phyloP scores from a whole-genome alignment of 2,329 filamentous ascomycete genomes.

The Colletotrichum sp. region DNA sequence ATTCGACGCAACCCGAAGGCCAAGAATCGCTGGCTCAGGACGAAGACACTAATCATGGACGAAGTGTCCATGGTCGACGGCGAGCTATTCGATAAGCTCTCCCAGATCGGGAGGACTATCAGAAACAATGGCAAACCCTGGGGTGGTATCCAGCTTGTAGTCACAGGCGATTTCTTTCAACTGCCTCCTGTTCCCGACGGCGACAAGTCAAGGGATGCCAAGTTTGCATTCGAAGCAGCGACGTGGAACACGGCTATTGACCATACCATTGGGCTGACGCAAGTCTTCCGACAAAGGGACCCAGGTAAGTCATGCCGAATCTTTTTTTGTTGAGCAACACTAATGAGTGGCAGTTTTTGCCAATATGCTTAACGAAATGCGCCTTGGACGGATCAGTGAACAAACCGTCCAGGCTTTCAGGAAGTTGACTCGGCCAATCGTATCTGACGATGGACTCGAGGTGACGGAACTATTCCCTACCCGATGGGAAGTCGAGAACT shows the following conservation, averaged over 20 bases:
- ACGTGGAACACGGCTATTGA: constrained; percentile 94
- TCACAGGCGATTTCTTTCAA: constrained; percentile 98
- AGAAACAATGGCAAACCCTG: constrained; percentile 92
- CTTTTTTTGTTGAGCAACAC: not conserved
- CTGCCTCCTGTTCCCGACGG: constrained; percentile 89
- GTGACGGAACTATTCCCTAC: constrained; percentile 96
- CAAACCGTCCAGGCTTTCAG: constrained; percentile 80
- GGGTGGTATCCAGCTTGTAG: constrained; percentile 93
- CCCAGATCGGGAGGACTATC: constrained; percentile 82
- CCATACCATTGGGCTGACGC: constrained; percentile 92
- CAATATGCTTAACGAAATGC: constrained; percentile 97
- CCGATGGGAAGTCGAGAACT: constrained; percentile 84
- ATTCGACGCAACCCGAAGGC: constrained; percentile 88
- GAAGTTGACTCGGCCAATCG: constrained; percentile 71
- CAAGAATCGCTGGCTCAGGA: constrained; percentile 85
- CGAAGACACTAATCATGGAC: constrained; percentile 88
- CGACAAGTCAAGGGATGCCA: constrained; percentile 67
- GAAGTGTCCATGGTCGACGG: constrained; percentile 99
- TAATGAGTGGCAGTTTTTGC: constrained; percentile 70
- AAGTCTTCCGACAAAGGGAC: constrained; percentile 96
- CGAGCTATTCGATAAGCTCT: constrained; percentile 95
- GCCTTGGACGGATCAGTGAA: constrained; percentile 80
- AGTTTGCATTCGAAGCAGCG: constrained; percentile 90
- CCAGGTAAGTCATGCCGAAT: constrained; percentile 51
- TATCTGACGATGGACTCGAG: constrained; percentile 75